Percentiles rank a stretch among this genome's conserved stretches.
Conservation (phyloP, 139 green algal species). For the Micractinium sp. region DNA sequence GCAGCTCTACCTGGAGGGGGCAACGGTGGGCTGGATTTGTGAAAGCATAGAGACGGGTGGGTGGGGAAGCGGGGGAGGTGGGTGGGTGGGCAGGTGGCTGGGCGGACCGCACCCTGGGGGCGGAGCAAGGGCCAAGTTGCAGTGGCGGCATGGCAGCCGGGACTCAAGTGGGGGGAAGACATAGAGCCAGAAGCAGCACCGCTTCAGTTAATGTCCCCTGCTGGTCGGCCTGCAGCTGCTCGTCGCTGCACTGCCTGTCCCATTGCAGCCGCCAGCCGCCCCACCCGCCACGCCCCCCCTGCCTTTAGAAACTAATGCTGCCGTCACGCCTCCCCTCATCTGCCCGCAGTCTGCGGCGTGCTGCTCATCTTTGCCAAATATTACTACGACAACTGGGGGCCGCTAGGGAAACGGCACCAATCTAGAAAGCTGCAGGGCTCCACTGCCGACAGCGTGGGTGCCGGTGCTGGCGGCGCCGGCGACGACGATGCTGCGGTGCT, state of each 20-base stretch:
- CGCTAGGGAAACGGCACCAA: neutral
- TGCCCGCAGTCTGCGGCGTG: neutral
- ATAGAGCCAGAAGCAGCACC: no score
- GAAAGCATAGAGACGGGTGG: neutral
- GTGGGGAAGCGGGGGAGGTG: neutral
- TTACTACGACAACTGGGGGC: neutral
- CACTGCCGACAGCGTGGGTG: neutral
- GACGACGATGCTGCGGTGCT: neutral
- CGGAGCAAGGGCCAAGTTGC: neutral
- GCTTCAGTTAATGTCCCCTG: no score
- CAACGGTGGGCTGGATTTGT: conserved; percentile 17
- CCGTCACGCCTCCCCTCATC: neutral
- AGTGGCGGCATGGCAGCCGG: neutral
- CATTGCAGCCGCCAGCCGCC: no score
- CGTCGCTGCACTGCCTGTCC: no score
- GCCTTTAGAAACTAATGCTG: no score
- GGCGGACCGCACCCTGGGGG: neutral
- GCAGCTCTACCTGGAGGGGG: conserved; percentile 7
- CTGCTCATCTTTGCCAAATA: conserved; percentile 7
- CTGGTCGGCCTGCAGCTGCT: no score
- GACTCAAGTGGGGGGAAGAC: neutral
- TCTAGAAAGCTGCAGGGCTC: neutral
- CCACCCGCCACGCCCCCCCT: no score
- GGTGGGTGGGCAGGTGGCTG: neutral
- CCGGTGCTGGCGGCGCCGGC: neutral